Base-by-base conservation (phyloP, 2,329 filamentous ascomycete genomes). In the Tolypocladium ophioglossoides region DNA sequence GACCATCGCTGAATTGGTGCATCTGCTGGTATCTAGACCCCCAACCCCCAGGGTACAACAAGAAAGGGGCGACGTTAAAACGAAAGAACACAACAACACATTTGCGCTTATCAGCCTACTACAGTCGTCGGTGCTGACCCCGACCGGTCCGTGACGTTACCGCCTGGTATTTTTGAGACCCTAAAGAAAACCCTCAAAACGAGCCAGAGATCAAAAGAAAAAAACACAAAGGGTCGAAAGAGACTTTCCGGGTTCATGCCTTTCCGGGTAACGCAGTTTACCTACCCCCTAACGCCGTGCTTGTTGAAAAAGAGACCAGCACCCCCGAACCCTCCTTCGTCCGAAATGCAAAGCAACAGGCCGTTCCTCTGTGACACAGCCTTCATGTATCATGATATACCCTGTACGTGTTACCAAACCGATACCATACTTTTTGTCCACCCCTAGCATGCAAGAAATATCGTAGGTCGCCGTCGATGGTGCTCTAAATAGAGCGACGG, bases 201-300 rank as follows among this genome's bases (percentile, higher is more conserved):
- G 18, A 44, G n/a, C 32, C 10, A 34, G 32, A 34, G 32, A 34
- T 34, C 32, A 34, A 30, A 18, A 39, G 9, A 39, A 20, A 54
- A 51, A 47, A 51, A 53, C 49, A 34, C 34, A 51, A 32, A 51
- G 38, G 39, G 49, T 18, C 46, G 30, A 52, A 51, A 54, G 32
- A 34, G 32, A 34, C 32, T 30, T 7, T 34, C 32, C 32, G 32
- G 32, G 58, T 57, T 50, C 40, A 22, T 44, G 38, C 40, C 40
- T 44, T 44, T 44, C 40, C 20, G 40, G 40, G 48, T 20, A 35
- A 39, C 27, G 2, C 44, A 32, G 9, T 50, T 39, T 30, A 30
- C 59, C 57, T 59, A 58, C 60, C 61, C 63, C 65, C 57, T 57
- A 68, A 67, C 66, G 66, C 66, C 66, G 59, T 68, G 65, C 65